Base-by-base conservation (phyloP, 192 early-diverging fungal genomes). In the Phlyctochytrium bullatum region DNA sequence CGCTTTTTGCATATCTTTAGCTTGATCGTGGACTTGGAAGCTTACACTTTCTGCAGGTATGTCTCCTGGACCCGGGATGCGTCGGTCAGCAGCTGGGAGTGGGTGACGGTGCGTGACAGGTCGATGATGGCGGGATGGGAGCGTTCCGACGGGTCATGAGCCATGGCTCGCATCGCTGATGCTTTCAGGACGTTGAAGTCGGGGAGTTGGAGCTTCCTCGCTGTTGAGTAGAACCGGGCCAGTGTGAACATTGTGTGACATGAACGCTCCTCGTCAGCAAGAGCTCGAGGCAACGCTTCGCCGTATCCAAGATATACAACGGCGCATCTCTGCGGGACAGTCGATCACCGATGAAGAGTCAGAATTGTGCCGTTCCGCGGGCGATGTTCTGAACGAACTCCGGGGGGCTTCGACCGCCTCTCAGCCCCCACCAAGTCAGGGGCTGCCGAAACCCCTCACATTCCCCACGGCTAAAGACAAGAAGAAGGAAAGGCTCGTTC, bases 81-180 rank as follows among this genome's bases (percentile, higher is more conserved):
- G 54, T 57, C 54, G 27, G 6, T 10, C 4, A 57, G 54, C 4
- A 57, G 54, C 54, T 57, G 54, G 54, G 20, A 14, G 27, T 57
- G 54, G 20, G 54, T 24, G 54, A 20, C 10, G 25, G 54, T 57
- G 20, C 25, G 4, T 10, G 27, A 14, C 4, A 27, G 20, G 27
- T 57, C 54, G 27, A 57, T 27, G 54, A 57, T 57, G 16, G 54
- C 54, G 12, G 54, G 54, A 25, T 57, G 54, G 12, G 14, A 6
- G 12, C 54, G 54, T 10, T 10, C 12, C 27, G 16, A 6, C 6
- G 12, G 12, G 27, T 57, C 27, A 6, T 28, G 12, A 27, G 4
- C 27, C 20, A 10, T 57, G 20, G 54, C 54, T 6, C 54, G 12
- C 6, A 10, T 6, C 12, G 25, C 25, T 14, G 54, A 57, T 27